Conservation (phyloP, 108 stramenopile genomes). For the Fragilaria radians region DNA sequence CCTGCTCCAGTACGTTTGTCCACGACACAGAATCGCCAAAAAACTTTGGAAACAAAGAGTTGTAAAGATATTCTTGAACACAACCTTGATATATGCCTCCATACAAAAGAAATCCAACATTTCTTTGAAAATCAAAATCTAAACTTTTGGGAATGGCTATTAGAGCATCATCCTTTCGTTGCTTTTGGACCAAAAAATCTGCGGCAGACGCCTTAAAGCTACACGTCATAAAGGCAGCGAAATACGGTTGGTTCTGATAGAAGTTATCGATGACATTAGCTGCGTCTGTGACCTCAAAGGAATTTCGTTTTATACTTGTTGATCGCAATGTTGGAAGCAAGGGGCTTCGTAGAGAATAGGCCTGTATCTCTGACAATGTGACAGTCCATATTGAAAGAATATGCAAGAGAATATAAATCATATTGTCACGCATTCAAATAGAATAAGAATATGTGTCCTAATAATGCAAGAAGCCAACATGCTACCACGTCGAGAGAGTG, state of each 20-base stretch:
- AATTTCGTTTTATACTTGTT: too few species aligned
- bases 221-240: constrained; percentile 54
- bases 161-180: constrained; percentile 5
- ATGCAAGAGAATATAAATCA: too few species aligned
- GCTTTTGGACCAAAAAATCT: constrained; percentile 47
- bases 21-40: constrained; percentile 27
- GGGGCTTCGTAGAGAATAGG: too few species aligned
- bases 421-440: too few species aligned
- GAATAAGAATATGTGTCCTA: too few species aligned
- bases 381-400: too few species aligned
- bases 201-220: constrained; percentile 49
- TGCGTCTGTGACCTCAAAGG: not conserved
- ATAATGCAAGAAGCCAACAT: too few species aligned
- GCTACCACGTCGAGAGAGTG: too few species aligned
- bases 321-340: too few species aligned
- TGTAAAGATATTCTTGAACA: constrained; percentile 37
- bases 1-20: constrained; percentile 20
- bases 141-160: not conserved
- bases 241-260: constrained; percentile 42
- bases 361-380: too few species aligned
- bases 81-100: constrained; percentile 56
- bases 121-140: constrained; percentile 25
- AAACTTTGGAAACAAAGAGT: constrained; percentile 20
- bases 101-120: constrained; percentile 40
- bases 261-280: constrained; percentile 23